phyloP scores from a whole-genome alignment of 2,329 filamentous ascomycete species.

The Pseudogymnoascus sp. region DNA sequence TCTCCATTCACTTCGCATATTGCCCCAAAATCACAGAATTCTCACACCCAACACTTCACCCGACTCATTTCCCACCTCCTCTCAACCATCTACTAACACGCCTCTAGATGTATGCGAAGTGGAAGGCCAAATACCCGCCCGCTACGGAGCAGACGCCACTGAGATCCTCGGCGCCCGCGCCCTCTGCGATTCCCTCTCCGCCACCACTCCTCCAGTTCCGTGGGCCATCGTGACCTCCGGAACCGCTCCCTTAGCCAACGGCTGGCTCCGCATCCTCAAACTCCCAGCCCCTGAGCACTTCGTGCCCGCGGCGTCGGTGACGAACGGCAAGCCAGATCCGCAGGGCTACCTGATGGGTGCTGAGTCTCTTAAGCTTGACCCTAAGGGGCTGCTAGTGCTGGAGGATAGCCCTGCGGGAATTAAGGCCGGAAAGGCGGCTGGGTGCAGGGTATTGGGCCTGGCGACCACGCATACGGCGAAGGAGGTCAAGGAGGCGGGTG shows the following conservation, averaged over 20 bases:
- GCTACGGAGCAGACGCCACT: conserved; percentile 69
- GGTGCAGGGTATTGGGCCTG: conserved; percentile 60
- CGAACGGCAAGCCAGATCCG: conserved; percentile 71
- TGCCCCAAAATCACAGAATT: background rate
- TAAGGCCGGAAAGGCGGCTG: conserved; percentile 62
- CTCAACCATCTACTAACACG: background rate
- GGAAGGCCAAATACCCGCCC: conserved; percentile 70
- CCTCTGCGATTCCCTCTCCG: conserved; percentile 62
- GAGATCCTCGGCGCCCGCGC: conserved; percentile 79
- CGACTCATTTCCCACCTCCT: background rate
- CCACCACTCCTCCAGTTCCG: conserved; percentile 38
- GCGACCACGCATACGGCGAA: conserved; percentile 58
- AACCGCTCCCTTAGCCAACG: conserved; percentile 58
- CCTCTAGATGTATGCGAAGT: conserved; percentile 68
- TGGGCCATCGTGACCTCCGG: conserved; percentile 88
- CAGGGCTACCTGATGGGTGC: conserved; percentile 65
- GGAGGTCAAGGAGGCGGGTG: conserved; percentile 54
- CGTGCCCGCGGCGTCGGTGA: conserved; percentile 70
- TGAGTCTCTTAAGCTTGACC: conserved; percentile 40
- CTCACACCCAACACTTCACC: background rate
- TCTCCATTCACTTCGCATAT: conserved; percentile 1
- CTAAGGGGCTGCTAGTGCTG: conserved; percentile 48
- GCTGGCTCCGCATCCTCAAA: conserved; percentile 63
- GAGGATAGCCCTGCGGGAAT: conserved; percentile 68
- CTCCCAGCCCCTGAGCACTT: conserved; percentile 61